A percentile compares a stretch with the other conserved stretches of the same genome.
These are phyloP conservation scores for Calonectria fujianensis DNA, from an alignment of 2,329 filamentous ascomycete species.

Conservation along the genomic window DNA sequence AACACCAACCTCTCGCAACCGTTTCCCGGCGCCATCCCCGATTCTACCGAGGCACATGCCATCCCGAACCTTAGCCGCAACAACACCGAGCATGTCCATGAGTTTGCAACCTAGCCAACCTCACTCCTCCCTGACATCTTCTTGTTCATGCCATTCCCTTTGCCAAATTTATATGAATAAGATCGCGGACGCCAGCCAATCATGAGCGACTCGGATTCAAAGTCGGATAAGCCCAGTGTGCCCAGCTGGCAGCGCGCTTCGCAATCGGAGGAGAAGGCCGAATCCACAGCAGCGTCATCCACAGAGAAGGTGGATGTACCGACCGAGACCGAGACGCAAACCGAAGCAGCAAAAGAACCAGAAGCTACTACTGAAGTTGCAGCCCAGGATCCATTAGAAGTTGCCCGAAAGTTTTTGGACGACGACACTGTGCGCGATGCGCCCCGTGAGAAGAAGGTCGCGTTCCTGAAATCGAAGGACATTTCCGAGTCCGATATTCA, in stretches of 20 bases:
- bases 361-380: neutral
- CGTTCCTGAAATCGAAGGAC: conserved; percentile 87
- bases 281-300: conserved; percentile 46
- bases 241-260: conserved; percentile 58
- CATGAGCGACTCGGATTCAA: conserved; percentile 61
- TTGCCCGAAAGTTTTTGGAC: conserved; percentile 85
- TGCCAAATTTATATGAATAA: neutral
- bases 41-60: conserved; percentile 55
- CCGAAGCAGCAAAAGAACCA: conserved; percentile 16
- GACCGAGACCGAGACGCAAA: conserved; percentile 38
- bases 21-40: conserved; percentile 46
- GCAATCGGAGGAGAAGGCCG: conserved; percentile 43
- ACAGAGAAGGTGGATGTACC: conserved; percentile 28
- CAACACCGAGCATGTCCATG: conserved; percentile 42
- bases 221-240: conserved; percentile 49
- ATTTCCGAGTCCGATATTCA: conserved; percentile 81
- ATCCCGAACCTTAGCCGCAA: conserved; percentile 52
- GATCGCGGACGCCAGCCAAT: conserved; percentile 25
- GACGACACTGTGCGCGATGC: conserved; percentile 83
- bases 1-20: conserved; percentile 42
- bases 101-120: conserved; percentile 21
- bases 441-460: conserved; percentile 81
- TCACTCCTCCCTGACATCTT: conserved; percentile 17
- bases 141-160: conserved; percentile 12
- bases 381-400: conserved; percentile 67